Percentiles rank a stretch among this genome's conserved stretches.
These are phyloP conservation scores for Phialophora macrospora DNA, from an alignment of 2,329 filamentous ascomycete species.

Conservation along the genomic window DNA sequence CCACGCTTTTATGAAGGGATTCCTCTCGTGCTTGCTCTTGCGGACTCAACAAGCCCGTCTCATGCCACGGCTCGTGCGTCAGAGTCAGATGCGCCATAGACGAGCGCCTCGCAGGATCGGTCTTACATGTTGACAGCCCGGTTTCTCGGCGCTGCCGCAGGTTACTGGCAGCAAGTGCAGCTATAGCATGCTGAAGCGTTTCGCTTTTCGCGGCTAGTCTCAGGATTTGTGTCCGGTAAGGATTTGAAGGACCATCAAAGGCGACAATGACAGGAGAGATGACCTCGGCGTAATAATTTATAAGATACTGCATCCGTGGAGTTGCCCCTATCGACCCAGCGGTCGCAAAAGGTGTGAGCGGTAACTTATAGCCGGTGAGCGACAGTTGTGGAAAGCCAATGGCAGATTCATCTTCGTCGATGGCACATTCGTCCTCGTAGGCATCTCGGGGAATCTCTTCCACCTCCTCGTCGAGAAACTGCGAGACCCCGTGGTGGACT, in stretches of 20 bases:
- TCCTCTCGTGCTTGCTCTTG: slow-evolving; percentile 74
- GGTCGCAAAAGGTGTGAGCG: slow-evolving; percentile 30
- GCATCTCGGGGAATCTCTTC: slow-evolving; percentile 23
- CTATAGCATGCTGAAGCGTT: slow-evolving; percentile 89
- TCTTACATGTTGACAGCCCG: slow-evolving; percentile 59
- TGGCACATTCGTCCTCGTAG: slow-evolving; percentile 28
- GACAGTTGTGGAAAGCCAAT: slow-evolving; percentile 18
- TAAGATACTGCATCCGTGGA: slow-evolving; percentile 81
- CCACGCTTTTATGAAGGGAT: slow-evolving; percentile 80
- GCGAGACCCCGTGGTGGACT: not conserved
- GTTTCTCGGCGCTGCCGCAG: slow-evolving; percentile 75
- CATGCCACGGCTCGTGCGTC: slow-evolving; percentile 47
- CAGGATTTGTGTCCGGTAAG: slow-evolving; percentile 82
- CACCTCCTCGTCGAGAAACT: slow-evolving; percentile 41
- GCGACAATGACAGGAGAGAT: slow-evolving; percentile 92
- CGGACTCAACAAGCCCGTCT: slow-evolving; percentile 51
- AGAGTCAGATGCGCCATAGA: slow-evolving; percentile 52
- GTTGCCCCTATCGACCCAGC: slow-evolving; percentile 61
- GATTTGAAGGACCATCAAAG: slow-evolving; percentile 83
- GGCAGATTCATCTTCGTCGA: slow-evolving; percentile 27
- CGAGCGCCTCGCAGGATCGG: slow-evolving; percentile 55
- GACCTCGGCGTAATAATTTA: slow-evolving; percentile 91
- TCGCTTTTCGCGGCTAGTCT: slow-evolving; percentile 76
- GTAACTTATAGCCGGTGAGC: slow-evolving; percentile 25
- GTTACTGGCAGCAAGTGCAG: slow-evolving; percentile 86